Evolutionary conservation across 345 rosid species (phyloP), one percentile per base, ranked within the genome.

Genomic region (Aethionema arabicum): DNA sequence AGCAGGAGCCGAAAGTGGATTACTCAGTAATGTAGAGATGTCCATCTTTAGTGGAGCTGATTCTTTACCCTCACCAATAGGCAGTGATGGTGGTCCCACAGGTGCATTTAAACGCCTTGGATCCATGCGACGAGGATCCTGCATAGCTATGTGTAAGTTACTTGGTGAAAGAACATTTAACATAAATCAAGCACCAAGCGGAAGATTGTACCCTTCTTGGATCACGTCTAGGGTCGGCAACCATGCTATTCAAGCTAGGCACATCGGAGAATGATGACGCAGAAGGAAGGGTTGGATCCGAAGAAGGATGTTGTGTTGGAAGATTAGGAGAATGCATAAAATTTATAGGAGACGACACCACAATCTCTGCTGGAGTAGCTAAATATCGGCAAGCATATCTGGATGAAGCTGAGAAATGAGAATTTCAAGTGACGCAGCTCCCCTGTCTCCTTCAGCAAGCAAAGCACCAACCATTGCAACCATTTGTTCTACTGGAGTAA

Each of bases 381-480:
- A 70, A 76, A 93, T 93, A 77, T 93, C 99, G 32, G 99, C 97
- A 64, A 93, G 78, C 79, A 91, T 77, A 73, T 93, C 99, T 72
- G 99, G 97, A 76, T 93, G 97, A 60, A 93, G 83, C 73, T 84
- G 83, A 54, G 95, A 81, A 74, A 93, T 78, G 52, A 93, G 96
- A 78, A 93, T 73, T 78, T 85, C 91, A 63, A 93, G 90, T 40
- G 99, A 93, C 76, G 89, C 91, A 57, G 96, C 95, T 13, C 99
- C 99, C 66, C 96, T 83, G 76, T 93, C 99, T 61, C 99, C 99
- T 83, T 90, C 99, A 35, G 96, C 99, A 72, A 93, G 99, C 79
- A 93, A 78, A 63, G 95, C 99, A 75, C 97, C 97, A 77, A 93
- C 87, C 90, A 93, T 85, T 42, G 95, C 87, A 68, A 93, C 85